phyloP scores from a whole-genome alignment of 805 yeast genomes.

The Spathaspora sp. region DNA sequence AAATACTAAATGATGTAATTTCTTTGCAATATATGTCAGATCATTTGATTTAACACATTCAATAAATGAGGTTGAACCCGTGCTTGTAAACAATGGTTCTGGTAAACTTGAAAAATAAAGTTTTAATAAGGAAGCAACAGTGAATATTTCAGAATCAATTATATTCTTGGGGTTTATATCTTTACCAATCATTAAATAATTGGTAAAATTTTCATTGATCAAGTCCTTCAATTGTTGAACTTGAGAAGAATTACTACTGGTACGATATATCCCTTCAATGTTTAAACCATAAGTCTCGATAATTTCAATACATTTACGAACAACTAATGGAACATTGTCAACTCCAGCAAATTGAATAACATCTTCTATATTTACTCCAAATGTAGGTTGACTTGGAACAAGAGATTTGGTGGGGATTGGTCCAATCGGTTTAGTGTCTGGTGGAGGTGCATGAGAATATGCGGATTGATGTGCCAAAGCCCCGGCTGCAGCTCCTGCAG shows the following conservation, averaged over 20 bases:
- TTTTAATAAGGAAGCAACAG: slow-evolving; percentile 85
- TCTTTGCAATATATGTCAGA: slow-evolving; percentile 53
- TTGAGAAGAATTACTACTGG: slow-evolving; percentile 73
- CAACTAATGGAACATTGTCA: slow-evolving; percentile 88
- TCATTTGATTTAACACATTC: slow-evolving; percentile 57
- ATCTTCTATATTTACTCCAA: slow-evolving; percentile 80
- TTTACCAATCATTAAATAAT: slow-evolving; percentile 43
- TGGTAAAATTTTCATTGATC: slow-evolving; percentile 74
- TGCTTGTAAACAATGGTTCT: slow-evolving; percentile 74
- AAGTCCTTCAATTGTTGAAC: slow-evolving; percentile 69
- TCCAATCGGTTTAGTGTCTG: background rate
- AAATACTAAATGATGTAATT: slow-evolving; percentile 83
- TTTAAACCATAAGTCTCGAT: slow-evolving; percentile 82
- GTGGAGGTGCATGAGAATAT: background rate
- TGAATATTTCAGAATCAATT: slow-evolving; percentile 76
- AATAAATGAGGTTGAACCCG: slow-evolving; percentile 58
- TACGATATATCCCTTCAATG: slow-evolving; percentile 85
- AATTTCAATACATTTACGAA: slow-evolving; percentile 80
- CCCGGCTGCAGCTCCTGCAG: no score
- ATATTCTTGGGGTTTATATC: slow-evolving; percentile 40
- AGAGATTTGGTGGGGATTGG: slow-evolving; percentile 11
- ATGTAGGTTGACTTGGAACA: slow-evolving; percentile 44
- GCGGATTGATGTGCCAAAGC: no score
- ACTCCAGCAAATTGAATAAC: slow-evolving; percentile 75
- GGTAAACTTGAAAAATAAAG: slow-evolving; percentile 82